A percentile compares a stretch with the other conserved stretches of the same genome.
phyloP scores from a whole-genome alignment of 495 filamentous ascomycete genomes.

The Aspergillus coremiiformis region DNA sequence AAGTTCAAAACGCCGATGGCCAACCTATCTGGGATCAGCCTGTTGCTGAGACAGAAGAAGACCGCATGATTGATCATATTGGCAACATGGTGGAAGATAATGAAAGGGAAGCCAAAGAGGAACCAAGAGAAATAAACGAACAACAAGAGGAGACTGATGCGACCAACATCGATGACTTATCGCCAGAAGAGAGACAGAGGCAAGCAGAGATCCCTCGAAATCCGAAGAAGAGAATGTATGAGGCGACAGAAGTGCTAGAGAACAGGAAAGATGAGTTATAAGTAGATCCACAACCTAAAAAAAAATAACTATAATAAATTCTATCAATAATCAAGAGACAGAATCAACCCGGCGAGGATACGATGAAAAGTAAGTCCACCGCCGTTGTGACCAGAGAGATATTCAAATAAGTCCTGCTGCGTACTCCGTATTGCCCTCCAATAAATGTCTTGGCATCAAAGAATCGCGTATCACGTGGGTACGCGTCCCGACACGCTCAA shows the following conservation, averaged over 20 bases:
- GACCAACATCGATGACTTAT: conserved; percentile 26
- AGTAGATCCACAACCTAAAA: conserved; percentile 7
- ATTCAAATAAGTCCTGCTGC: background rate
- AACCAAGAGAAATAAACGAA: background rate
- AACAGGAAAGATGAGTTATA: conserved; percentile 50
- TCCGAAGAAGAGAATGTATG: conserved; percentile 81
- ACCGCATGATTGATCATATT: conserved; percentile 47
- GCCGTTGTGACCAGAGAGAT: background rate
- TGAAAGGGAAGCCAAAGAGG: conserved; percentile 23
- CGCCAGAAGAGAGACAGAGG: conserved; percentile 34
- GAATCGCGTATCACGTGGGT: conserved; percentile 34
- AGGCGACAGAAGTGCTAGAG: conserved; percentile 41
- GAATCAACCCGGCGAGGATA: background rate
- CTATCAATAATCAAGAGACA: background rate
- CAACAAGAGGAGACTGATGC: conserved; percentile 1
- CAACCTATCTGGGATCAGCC: conserved; percentile 21
- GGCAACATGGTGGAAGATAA: conserved; percentile 47
- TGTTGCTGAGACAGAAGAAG: conserved; percentile 19
- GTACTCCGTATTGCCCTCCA: too few relatives aligned
- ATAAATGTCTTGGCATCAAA: conserved; percentile 12
- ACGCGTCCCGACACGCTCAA: conserved; percentile 29
- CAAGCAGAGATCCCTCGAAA: conserved; percentile 50
- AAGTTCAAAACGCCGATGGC: conserved; percentile 13
- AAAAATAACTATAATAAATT: background rate
- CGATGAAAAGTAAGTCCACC: background rate